Base-by-base conservation (phyloP, 495 filamentous ascomycete genomes). In the Hypoxylon fuscum region DNA sequence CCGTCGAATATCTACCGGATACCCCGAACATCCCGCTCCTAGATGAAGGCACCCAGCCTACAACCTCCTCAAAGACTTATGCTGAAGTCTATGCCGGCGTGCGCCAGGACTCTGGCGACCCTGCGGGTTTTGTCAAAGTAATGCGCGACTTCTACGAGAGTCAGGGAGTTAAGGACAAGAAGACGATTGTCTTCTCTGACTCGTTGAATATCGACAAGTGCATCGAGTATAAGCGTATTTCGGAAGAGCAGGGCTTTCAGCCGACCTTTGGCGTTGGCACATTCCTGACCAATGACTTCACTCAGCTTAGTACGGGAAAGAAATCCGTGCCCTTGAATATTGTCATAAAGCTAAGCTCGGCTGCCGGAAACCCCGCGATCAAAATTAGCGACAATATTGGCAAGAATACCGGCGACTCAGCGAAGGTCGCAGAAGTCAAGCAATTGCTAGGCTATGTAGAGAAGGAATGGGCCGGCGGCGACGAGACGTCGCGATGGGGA, bases 331-430 rank as follows among this genome's bases (percentile, higher is more conserved):
- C 95, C 0, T 81, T 98, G 14, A 98, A 98, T 64, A 98, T 98
- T 62, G 95, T 98, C 62, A 96, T 98, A 77, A 98, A 98, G 77
- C 82, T 98, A 42, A 87, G 89, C 49, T 90, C 90, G 10, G 95
- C 93, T 0, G 85, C 79, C 17, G 93, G 93, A 6, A 83, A 85
- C n/a, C 86, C 89, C 0, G 92, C 93, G 0, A 83, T 98, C 66
- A 98, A 98, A 81, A 92, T 98, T 58, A 97, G 94, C 64, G 95
- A 98, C 71, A 97, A 98, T 70, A 83, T 91, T 67, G 92, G 93
- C 37, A 98, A 98, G 81, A 98, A 98, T 60, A 98, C 92, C 0
- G 95, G 95, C 10, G 91, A 97, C 64, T 83, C 84, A 66, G 80
- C 77, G 23, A 92, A 87, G 8, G 90, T 98, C 2, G 82, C 85